A percentile compares a stretch with the other conserved stretches of the same genome.
Conservation (phyloP, 2,329 filamentous ascomycete species). For the Mycosphaerella arachidis region DNA sequence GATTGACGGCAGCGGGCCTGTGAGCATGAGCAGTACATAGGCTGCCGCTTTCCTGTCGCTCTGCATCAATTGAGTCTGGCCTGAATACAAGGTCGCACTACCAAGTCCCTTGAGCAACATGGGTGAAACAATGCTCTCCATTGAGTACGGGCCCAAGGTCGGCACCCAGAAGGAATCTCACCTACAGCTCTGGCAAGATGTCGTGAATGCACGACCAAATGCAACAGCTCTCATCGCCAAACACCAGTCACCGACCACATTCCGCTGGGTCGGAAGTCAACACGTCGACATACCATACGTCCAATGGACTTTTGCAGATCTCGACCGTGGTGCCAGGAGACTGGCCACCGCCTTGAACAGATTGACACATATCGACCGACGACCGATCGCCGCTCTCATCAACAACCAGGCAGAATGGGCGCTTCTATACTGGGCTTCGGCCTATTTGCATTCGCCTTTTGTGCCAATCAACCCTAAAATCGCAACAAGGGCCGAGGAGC, state of each 20-base stretch:
- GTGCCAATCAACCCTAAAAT: constrained; percentile 32
- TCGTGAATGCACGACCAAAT: constrained; percentile 28
- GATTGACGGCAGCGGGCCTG: constrained; percentile 3
- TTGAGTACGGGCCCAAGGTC: constrained; percentile 26
- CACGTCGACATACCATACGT: constrained; percentile 24
- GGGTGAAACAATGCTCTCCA: constrained; percentile 21
- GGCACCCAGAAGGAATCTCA: constrained; percentile 26
- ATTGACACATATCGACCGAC: constrained; percentile 28
- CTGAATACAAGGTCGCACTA: constrained; percentile 15
- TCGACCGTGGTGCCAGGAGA: constrained; percentile 30
- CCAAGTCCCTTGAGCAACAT: constrained; percentile 19
- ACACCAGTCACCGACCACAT: constrained; percentile 27
- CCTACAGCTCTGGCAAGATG: constrained; percentile 31
- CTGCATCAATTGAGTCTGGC: constrained; percentile 5
- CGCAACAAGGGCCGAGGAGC: constrained; percentile 27
- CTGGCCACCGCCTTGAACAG: constrained; percentile 30
- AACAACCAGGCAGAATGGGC: constrained; percentile 35
- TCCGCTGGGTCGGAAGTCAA: constrained; percentile 31
- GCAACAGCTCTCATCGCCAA: constrained; percentile 29
- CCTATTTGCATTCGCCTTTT: constrained; percentile 31
- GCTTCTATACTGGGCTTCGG: constrained; percentile 31
- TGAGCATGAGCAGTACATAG: constrained; percentile 23
- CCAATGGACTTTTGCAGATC: constrained; percentile 31
- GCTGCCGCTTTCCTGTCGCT: constrained; percentile 12
- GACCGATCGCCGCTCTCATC: constrained; percentile 29